phyloP scores from a whole-genome alignment of 495 filamentous ascomycete genomes.

The Cercophora samala region DNA sequence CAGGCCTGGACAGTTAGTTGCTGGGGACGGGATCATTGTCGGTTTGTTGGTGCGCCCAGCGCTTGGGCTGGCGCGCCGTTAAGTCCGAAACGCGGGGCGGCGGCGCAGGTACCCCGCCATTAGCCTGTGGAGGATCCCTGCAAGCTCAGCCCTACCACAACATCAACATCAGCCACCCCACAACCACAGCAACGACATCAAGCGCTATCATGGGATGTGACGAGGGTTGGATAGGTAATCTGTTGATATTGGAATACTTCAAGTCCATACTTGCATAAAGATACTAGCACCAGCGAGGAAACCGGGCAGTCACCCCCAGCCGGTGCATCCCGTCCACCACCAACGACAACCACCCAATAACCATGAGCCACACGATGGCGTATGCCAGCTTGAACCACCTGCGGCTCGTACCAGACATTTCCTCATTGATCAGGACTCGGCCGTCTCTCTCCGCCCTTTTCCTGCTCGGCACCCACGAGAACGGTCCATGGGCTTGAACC shows the following conservation, averaged over 20 bases:
- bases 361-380: background rate
- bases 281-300: background rate
- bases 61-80: background rate
- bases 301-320: background rate
- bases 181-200: background rate
- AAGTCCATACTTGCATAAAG: background rate
- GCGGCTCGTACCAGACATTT: background rate
- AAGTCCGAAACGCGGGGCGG: conserved; percentile 3
- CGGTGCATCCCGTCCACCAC: background rate
- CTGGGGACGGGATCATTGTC: background rate
- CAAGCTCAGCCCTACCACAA: background rate
- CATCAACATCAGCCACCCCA: too few species aligned
- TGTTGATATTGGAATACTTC: background rate
- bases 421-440: background rate
- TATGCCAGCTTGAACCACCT: background rate
- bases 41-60: background rate
- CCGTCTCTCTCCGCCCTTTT: background rate
- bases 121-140: background rate
- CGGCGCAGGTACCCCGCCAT: conserved; percentile 6
- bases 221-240: background rate
- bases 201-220: background rate
- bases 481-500: background rate
- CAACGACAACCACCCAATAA: background rate
- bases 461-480: background rate
- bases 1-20: background rate